phyloP scores from a whole-genome alignment of 2,329 filamentous ascomycete genomes.

The Diplodia intermedia region DNA sequence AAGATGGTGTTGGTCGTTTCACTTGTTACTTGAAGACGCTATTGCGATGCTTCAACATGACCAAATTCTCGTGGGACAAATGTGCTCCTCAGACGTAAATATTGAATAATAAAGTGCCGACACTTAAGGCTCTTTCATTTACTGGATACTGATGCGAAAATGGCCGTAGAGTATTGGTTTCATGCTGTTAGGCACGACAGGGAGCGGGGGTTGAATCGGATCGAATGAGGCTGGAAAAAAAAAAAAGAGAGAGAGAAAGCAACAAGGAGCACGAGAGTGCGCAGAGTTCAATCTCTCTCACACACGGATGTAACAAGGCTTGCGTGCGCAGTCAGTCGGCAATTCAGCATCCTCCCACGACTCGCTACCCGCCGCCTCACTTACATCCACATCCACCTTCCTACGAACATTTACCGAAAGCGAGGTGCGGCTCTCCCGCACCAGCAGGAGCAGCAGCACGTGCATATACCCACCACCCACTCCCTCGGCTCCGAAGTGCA shows the following conservation, averaged over 20 bases:
- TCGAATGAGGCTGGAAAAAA: background rate
- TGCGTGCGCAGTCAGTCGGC: background rate
- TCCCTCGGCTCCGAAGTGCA: background rate
- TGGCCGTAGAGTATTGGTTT: background rate
- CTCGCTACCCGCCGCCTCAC: background rate
- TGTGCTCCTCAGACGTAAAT: too few species aligned
- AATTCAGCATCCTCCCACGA: background rate
- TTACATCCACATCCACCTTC: background rate
- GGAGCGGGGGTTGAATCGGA: background rate
- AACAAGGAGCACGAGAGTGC: background rate
- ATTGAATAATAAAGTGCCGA: background rate
- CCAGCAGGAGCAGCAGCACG: background rate
- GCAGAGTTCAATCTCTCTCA: background rate
- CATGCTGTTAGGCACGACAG: background rate
- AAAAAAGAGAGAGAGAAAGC: background rate
- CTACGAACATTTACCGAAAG: background rate
- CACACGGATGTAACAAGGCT: background rate
- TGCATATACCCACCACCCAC: background rate
- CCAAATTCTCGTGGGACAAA: too few species aligned
- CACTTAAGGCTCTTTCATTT: background rate
- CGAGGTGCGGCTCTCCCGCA: background rate
- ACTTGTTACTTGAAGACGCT: too few species aligned
- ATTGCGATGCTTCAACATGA: too few species aligned
- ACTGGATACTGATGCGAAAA: background rate
- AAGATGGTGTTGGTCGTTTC: too few species aligned